These are phyloP conservation scores for Fusarium albosuccineum DNA, from an alignment of 2,329 filamentous ascomycete species.

Conservation along the genomic window DNA sequence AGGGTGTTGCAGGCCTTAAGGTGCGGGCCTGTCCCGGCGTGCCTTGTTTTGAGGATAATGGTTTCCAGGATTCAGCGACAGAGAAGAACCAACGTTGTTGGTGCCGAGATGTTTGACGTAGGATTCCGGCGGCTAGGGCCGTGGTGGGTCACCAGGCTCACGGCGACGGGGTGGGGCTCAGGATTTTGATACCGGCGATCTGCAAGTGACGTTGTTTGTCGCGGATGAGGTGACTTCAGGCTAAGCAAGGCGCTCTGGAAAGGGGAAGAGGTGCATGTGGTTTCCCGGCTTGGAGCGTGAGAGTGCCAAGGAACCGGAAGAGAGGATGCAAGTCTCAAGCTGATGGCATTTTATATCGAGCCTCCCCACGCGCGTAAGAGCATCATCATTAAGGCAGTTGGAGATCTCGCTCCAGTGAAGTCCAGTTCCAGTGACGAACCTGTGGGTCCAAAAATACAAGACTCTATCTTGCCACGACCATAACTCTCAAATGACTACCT, in stretches of 20 bases:
- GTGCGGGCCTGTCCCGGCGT: conserved; percentile 1
- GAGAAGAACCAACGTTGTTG: conserved; percentile 17
- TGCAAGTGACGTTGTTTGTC: conserved; percentile 29
- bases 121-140: conserved; percentile 29
- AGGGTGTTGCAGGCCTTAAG: conserved; percentile 4
- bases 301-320: not conserved
- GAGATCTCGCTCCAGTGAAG: no score
- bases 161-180: conserved; percentile 22
- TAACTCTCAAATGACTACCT: no score
- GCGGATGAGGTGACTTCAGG: conserved; percentile 1
- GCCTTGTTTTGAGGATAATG: conserved; percentile 19
- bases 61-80: conserved; percentile 9
- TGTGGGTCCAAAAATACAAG: no score
- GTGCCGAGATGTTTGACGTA: conserved; percentile 10
- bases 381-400: conserved; percentile 15
- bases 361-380: conserved; percentile 19
- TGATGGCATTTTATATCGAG: conserved; percentile 20
- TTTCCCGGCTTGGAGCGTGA: not conserved
- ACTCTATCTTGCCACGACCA: no score
- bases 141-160: conserved; percentile 35
- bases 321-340: not conserved
- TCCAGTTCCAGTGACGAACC: no score
- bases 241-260: conserved; percentile 1
- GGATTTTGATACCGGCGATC: conserved; percentile 33
- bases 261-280: not conserved